phyloP scores from a whole-genome alignment of 306 rosid species.

The Gleditsia sinensis region DNA sequence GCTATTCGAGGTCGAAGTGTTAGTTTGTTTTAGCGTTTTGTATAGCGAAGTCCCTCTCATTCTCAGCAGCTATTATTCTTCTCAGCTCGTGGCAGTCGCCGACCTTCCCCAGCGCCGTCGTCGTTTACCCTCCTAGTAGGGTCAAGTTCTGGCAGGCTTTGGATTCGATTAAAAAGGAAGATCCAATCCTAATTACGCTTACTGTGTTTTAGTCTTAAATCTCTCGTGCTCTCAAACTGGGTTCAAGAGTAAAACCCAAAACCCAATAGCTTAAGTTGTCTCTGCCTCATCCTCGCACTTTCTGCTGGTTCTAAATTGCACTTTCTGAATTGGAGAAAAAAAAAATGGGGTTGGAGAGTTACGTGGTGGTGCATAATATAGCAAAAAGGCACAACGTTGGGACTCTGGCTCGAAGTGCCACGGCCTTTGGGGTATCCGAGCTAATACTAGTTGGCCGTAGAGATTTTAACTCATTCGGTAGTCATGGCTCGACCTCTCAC shows the following conservation, averaged over 20 bases:
- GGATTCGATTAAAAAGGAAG: not conserved
- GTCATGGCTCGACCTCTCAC: constrained; percentile 90
- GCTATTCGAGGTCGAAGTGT: no score
- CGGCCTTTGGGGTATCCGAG: constrained; percentile 89
- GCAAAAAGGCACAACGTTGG: constrained; percentile 91
- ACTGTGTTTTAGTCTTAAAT: not conserved
- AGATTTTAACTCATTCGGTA: constrained; percentile 87
- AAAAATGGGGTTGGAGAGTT: constrained; percentile 61
- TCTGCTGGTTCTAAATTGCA: not conserved
- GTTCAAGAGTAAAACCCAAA: not conserved
- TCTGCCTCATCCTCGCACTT: not conserved
- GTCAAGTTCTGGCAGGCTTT: not conserved
- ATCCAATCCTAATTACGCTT: not conserved
- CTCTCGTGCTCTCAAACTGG: not conserved
- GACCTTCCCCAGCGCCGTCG: not conserved
- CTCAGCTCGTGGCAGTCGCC: no score
- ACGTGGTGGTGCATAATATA: constrained; percentile 88
- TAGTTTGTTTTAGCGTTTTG: no score
- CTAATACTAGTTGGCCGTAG: constrained; percentile 83
- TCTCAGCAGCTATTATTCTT: no score
- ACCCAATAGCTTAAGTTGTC: not conserved
- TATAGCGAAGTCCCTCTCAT: no score
- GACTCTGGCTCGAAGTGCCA: constrained; percentile 89
- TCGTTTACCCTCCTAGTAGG: not conserved
- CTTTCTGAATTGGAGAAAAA: not conserved